Evolutionary conservation across 441 rosid genomes (phyloP), one percentile per base, ranked within the genome.

Genomic region (Pelargonium hybrid): DNA sequence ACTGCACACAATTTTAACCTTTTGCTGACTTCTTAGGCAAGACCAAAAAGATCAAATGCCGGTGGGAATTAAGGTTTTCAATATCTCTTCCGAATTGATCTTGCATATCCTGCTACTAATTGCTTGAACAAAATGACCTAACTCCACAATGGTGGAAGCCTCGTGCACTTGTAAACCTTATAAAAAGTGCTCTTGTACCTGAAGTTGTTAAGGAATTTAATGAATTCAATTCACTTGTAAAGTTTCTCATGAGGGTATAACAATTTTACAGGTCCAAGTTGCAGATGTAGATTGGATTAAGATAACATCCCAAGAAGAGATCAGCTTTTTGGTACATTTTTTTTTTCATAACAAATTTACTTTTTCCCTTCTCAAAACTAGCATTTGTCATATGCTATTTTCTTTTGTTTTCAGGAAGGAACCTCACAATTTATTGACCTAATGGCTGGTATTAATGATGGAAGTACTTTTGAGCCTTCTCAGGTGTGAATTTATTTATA

Each of bases 281-380:
- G 93, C 92, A 63, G 97, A 91, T 79, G 74, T 94, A 48, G 97
- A 90, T 80, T 94, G 98, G 98, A 87, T 94, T 78, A 92, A 87
- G 82, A 88, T 90, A 75, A 79, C 81, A 21, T 84, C 96, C 47
- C 84, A 83, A 78, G 90, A 90, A 73, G 87, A 84, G 79, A 90
- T 94, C 78, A 87, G 89, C 82, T 85, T 94, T 75, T 85, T 88
- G 96, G 98, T 94, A 77, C 65, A 84, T 78, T 77, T 77, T 74
- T 20, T 9, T n/a, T 2, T 2, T 2, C 65, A 41, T 73, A 23
- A 48, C 65, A 56, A 56, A 11, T 4, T 20, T 1, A 1, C 9
- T 26, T 63, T 69, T 57, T 68, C 69, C 25, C 70, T 63, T 68
- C 65, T 71, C 26, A 64, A 59, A 39, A 69, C 39, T 72, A 37